A percentile compares a stretch with the other conserved stretches of the same genome.
phyloP scores from a whole-genome alignment of 2,329 filamentous ascomycete genomes.

The Fusarium agapanthi region DNA sequence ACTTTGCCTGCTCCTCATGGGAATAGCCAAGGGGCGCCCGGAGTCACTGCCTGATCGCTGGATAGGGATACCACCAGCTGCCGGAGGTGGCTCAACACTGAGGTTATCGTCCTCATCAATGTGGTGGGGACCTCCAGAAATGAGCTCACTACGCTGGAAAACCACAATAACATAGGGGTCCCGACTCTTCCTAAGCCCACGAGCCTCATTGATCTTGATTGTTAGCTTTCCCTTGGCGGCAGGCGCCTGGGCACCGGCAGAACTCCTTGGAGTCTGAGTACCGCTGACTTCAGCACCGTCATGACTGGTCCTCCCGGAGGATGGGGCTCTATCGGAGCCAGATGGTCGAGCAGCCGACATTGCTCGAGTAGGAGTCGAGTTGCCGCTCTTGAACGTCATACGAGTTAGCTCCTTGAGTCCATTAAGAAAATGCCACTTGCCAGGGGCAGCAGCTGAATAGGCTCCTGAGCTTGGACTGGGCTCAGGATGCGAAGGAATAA shows the following conservation, averaged over 20 bases:
- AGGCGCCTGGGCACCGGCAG: constrained; percentile 69
- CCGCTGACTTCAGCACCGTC: constrained; percentile 58
- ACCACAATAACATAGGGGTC: constrained; percentile 97
- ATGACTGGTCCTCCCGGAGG: constrained; percentile 49
- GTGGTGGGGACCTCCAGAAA: constrained; percentile 82
- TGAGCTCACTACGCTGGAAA: constrained; percentile 95
- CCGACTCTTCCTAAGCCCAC: constrained; percentile 80
- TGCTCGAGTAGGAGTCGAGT: constrained; percentile 87
- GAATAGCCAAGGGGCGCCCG: constrained; percentile 88
- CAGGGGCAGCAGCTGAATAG: constrained; percentile 50
- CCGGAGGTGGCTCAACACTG: constrained; percentile 55
- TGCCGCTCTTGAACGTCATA: constrained; percentile 85
- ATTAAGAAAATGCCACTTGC: constrained; percentile 70
- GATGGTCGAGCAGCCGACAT: constrained; percentile 72
- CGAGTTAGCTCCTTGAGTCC: constrained; percentile 89
- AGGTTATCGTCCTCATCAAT: constrained; percentile 68
- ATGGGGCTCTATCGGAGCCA: constrained; percentile 55
- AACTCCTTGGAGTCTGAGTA: constrained; percentile 59
- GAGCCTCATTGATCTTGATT: constrained; percentile 87
- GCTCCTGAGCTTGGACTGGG: constrained; percentile 60
- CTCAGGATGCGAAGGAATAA: constrained; percentile 42
- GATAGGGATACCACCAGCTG: constrained; percentile 64
- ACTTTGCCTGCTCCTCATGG: constrained; percentile 95
- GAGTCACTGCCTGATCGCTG: constrained; percentile 81
- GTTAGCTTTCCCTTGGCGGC: constrained; percentile 86